These are phyloP conservation scores for Aulographum hederae DNA, from an alignment of 2,329 filamentous ascomycete species.

Conservation along the genomic window DNA sequence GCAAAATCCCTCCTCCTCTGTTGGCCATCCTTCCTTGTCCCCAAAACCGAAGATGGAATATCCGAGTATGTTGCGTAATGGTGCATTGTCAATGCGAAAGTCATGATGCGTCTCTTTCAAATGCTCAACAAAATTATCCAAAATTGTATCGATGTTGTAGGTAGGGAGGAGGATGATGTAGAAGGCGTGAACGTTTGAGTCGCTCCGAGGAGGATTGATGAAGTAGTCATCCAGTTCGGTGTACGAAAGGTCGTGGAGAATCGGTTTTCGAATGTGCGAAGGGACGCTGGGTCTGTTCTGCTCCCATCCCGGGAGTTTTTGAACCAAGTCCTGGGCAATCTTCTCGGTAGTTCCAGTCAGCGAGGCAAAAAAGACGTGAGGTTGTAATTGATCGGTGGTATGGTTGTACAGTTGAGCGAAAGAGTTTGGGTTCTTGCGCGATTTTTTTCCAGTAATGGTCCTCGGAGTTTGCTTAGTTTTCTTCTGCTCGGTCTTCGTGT, in stretches of 20 bases:
- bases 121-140: slow-evolving; percentile 74
- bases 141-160: slow-evolving; percentile 88
- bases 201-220: slow-evolving; percentile 42
- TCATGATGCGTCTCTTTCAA: slow-evolving; percentile 88
- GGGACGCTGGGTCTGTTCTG: no score
- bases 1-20: slow-evolving; percentile 79
- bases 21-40: slow-evolving; percentile 81
- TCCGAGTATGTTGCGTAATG: slow-evolving; percentile 57
- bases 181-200: slow-evolving; percentile 41
- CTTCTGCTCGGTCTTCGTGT: no score
- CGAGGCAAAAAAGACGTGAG: slow-evolving; percentile 76
- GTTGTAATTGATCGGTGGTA: slow-evolving; percentile 50
- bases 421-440: no score
- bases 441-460: no score
- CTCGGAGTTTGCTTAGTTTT: no score
- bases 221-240: slow-evolving; percentile 92
- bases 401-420: no score
- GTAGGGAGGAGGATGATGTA: slow-evolving; percentile 77
- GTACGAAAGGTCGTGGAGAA: slow-evolving; percentile 62
- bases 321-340: slow-evolving; percentile 45
- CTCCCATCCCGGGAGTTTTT: slow-evolving; percentile 30
- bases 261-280: slow-evolving; percentile 39
- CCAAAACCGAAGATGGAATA: slow-evolving; percentile 93
- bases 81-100: slow-evolving; percentile 84
- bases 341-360: slow-evolving; percentile 69